Conservation (phyloP, 345 rosid genomes). For the Populus ilicifolia region DNA sequence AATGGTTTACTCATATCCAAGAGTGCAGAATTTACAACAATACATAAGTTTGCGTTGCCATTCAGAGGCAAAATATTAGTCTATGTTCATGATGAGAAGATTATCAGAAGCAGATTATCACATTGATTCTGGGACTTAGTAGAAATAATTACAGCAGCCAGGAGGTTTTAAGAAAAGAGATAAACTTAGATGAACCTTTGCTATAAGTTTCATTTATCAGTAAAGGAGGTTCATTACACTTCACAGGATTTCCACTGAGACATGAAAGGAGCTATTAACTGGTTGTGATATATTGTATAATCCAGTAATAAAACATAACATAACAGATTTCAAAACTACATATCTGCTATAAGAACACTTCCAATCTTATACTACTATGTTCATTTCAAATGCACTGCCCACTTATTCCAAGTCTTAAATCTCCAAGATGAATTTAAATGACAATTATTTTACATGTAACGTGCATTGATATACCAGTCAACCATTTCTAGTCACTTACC, state of each 20-base stretch:
- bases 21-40: neutral
- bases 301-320: neutral
- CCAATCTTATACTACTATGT: neutral
- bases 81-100: neutral
- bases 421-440: neutral
- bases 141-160: too few relatives aligned
- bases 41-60: neutral
- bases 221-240: neutral
- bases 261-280: neutral
- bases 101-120: neutral
- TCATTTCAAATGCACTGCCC: neutral
- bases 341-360: neutral
- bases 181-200: too few relatives aligned
- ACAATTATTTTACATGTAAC: neutral
- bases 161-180: too few relatives aligned
- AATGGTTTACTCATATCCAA: neutral
- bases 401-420: neutral
- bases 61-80: neutral
- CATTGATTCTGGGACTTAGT: neutral
- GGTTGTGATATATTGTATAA: neutral
- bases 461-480: neutral
- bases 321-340: neutral
- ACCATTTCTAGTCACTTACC: constrained; percentile 29
- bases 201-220: too few relatives aligned
- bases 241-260: neutral